Percentiles rank a stretch among this genome's conserved stretches.
Conservation (phyloP, 352 stramenopile species). For the Peronosclerospora sorghi region DNA sequence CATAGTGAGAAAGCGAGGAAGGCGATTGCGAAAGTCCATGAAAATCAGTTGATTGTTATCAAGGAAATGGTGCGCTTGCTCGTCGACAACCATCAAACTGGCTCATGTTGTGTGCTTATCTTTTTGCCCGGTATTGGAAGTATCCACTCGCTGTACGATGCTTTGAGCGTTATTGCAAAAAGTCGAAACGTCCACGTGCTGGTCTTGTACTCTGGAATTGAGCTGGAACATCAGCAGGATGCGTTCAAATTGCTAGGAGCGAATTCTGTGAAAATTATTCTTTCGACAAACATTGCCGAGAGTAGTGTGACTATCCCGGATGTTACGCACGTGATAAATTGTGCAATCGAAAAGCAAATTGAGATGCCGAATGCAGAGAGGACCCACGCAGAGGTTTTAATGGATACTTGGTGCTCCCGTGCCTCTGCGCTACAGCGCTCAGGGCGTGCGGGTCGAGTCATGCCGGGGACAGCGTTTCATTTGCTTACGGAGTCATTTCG, state of each 20-base stretch:
- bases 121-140: constrained; percentile 92
- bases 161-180: constrained; percentile 31
- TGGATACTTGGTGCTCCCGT: constrained; percentile 89
- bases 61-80: constrained; percentile 45
- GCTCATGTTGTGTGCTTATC: constrained; percentile 85
- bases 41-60: constrained; percentile 49
- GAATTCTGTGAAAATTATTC: constrained; percentile 85
- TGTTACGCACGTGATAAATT: constrained; percentile 86
- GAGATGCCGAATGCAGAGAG: constrained; percentile 64
- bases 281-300: constrained; percentile 95
- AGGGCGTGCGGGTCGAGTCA: constrained; percentile 87
- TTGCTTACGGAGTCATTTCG: constrained; percentile 74
- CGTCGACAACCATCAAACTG: constrained; percentile 29
- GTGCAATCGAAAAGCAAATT: constrained; percentile 76
- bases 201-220: constrained; percentile 60
- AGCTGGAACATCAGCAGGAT: constrained; percentile 65
- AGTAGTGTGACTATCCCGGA: constrained; percentile 94
- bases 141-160: constrained; percentile 85
- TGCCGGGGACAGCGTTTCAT: constrained; percentile 86
- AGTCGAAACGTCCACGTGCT: constrained; percentile 33
- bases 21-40: constrained; percentile 48
- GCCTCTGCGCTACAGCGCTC: constrained; percentile 81
- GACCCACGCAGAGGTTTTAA: constrained; percentile 58
- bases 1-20: constrained; percentile 40
- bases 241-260: constrained; percentile 41